Evolutionary conservation across 768 basidiomycete genomes (phyloP), one percentile per base, ranked within the genome.

Genomic region (Crucibulum laeve): DNA sequence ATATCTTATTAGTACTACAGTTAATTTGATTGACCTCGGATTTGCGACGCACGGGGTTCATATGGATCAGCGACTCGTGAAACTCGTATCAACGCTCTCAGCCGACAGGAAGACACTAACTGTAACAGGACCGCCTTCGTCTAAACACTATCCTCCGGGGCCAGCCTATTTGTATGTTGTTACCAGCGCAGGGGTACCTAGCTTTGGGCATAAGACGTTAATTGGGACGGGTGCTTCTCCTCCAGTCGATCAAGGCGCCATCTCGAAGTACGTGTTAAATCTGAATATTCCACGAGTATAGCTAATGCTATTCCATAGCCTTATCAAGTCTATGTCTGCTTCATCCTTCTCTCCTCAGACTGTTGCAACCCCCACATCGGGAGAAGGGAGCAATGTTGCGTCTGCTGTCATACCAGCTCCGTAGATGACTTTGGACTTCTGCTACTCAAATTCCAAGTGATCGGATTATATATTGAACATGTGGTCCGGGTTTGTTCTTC

Each of bases 1-100:
- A 30, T 15, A 10, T 7, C 28, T 45, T 8, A 26, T 18, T 42
- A 38, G 18, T 25, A 42, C 8, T 52, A 43, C 45, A 89, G 88
- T 88, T 18, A 76, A 70, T 1, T 61, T 90, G 25, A 87, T 91
- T 82, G 89, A 91, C 59, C 67, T 89, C 13, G 88, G 86, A n/a
- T 89, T 71, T 55, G 77, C 88, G 36, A 90, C 88, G 3, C 88
- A 90, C 54, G 77, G 80, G 13, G 75, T 82, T 23, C 87, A 89
- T 53, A 76, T 83, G 15, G 88, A 88, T 59, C 77, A 79, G 17
- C 82, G 88, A n/a, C 60, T 84, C 24, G 86, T 91, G 17, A 84
- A 83, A 52, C 69, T 95, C 42, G 56, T 60, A 14, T 43, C 43
- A 25, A 51, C 72, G 18, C 57, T 68, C 0, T 67, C 71, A 6